Base-by-base conservation (phyloP, 2,329 filamentous ascomycete genomes). In the Monilinia fructicola region DNA sequence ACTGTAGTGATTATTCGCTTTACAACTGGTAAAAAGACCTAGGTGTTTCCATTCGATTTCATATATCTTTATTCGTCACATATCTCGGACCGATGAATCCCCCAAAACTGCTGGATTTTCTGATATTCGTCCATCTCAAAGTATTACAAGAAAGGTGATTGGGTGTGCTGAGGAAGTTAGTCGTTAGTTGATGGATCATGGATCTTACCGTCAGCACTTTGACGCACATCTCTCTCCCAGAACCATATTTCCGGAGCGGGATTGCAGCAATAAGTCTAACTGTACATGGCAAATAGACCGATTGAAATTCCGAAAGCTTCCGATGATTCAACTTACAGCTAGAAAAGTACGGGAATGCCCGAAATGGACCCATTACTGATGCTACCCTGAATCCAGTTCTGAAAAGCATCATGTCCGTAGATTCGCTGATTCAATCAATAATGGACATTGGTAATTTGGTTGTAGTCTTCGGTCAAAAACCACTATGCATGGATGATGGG, bases 71-170 rank as follows among this genome's bases (percentile, higher is more conserved):
- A 53, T 50, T 59, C 35, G 42, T 65, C 63, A 42, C 63, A 50
- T 52, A 60, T 50, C 54, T 65, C 63, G 63, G 63, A 65, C 63
- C 63, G 63, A 65, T 60, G 44, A 35, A 11, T 18, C 50, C 31
- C 40, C 26, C 40, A 44, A 54, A 53, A 31, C 26, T 54, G 61
- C 11, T 48, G 18, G 56, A 50, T 42, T 48, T 7, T 50, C 21
- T 65, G 28, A 38, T 11, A 2, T 46, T 28, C 35, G 23, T 65
- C 60, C 63, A 31, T 60, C 38, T 35, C 23, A 65, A 65, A 60
- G 31, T 60, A 18, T 28, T 48, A 42, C 14, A 35, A 44, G 28
- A 60, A 21, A 35, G 35, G 23, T 44, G 18, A 53, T 65, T 65
- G 63, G 63, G 14, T 60, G 9, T 60, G 14, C 38, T 31, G 31